Percentiles rank a stretch among this genome's conserved stretches.
Conservation (phyloP, 345 rosid genomes). For the Limnanthes douglasii region DNA sequence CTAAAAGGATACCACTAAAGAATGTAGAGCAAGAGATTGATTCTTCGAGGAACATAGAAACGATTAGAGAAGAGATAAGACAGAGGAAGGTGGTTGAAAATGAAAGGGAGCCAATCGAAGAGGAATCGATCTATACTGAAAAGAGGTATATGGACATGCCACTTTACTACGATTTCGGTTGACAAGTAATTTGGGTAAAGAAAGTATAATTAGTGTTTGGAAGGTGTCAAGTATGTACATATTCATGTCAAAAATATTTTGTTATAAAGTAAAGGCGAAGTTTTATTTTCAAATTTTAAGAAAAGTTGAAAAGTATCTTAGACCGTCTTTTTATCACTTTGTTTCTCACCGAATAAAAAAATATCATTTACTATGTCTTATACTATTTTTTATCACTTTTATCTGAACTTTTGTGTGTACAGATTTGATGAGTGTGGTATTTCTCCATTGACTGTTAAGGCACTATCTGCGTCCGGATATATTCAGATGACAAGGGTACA, state of each 20-base stretch:
- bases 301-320: too few relatives aligned
- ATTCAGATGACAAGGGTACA: conserved; percentile 81
- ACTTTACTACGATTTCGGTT: background rate
- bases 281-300: too few relatives aligned
- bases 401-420: conserved; percentile 9
- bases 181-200: background rate
- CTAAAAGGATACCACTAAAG: conserved; percentile 48
- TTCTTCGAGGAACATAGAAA: conserved; percentile 37
- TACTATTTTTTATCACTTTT: too few relatives aligned
- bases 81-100: conserved; percentile 24
- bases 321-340: too few relatives aligned
- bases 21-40: conserved; percentile 32
- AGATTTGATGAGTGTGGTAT: conserved; percentile 74
- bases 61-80: conserved; percentile 42
- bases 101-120: conserved; percentile 14
- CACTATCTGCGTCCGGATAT: conserved; percentile 70
- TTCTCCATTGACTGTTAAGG: conserved; percentile 70
- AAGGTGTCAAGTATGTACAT: too few relatives aligned
- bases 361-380: too few relatives aligned
- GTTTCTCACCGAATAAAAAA: too few relatives aligned
- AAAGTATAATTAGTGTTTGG: too few relatives aligned
- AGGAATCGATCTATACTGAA: conserved; percentile 38
- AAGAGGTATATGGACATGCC: conserved; percentile 26
- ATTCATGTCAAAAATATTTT: too few relatives aligned
- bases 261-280: too few relatives aligned